Conservation (phyloP, 2,329 filamentous ascomycete species). For the Neonectria faginata region DNA sequence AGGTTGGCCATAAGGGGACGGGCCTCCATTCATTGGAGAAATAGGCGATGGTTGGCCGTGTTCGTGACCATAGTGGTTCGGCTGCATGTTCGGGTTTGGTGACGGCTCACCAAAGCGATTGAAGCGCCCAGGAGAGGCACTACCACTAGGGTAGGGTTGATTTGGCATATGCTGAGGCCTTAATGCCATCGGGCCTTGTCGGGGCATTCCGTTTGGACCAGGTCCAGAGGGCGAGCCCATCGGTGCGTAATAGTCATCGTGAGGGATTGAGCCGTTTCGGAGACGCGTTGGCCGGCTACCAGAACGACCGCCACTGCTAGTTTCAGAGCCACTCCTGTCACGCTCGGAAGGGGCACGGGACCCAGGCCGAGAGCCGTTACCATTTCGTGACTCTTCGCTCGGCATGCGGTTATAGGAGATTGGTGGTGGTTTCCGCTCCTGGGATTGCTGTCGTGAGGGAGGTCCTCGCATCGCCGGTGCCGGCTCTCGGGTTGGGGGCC, state of each 20-base stretch:
- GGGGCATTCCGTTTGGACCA: conserved; percentile 43
- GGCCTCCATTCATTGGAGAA: conserved; percentile 49
- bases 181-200: conserved; percentile 48
- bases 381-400: conserved; percentile 56
- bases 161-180: conserved; percentile 62
- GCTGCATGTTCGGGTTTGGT: conserved; percentile 33
- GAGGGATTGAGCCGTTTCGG: conserved; percentile 53
- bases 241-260: conserved; percentile 52
- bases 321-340: conserved; percentile 67
- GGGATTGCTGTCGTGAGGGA: conserved; percentile 54
- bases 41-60: conserved; percentile 58
- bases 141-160: conserved; percentile 48
- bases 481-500: conserved; percentile 32
- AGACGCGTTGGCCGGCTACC: conserved; percentile 55
- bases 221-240: conserved; percentile 36
- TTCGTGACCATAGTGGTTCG: conserved; percentile 47
- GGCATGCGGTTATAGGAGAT: conserved; percentile 59
- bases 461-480: conserved; percentile 42
- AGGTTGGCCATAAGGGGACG: conserved; percentile 33
- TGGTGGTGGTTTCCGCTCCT: conserved; percentile 60
- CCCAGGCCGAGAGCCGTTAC: conserved; percentile 43
- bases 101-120: conserved; percentile 37
- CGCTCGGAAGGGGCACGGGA: conserved; percentile 57
- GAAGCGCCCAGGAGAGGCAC: conserved; percentile 39
- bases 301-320: conserved; percentile 59